Evolutionary conservation across 1,139 yeast genomes (phyloP), one percentile per base, ranked within the genome.

Genomic region (Candida freyschussii): DNA sequence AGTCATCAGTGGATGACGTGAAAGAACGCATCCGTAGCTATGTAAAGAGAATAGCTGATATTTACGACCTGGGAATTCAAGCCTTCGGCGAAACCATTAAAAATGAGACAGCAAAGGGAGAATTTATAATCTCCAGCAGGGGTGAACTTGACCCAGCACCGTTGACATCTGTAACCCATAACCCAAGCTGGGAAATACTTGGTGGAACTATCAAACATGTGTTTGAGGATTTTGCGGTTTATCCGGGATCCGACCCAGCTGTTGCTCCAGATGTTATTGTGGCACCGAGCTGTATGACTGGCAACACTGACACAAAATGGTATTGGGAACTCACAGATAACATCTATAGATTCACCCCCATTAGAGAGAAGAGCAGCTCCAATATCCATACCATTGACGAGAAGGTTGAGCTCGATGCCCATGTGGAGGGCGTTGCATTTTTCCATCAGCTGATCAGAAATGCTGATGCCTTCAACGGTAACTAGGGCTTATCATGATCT

Each of bases 261-360:
- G 52, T 76, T n/a, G 57, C 68, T 22, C 12, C 29, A 6, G 37
- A 37, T 27, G 34, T 44, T 22, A 56, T 69, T 20, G 65, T 77
- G 4, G 81, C 83, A 4, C 60, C 66, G 17, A 40, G 40, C 22
- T 52, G 75, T 22, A 71, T 75, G 73, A 66, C 77, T 5, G 82
- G 75, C 18, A 77, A 77, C 55, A 77, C 84, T 4, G 84, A 78
- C 50, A 77, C 84, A 4, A 66, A 67, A 49, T 65, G 69, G 47
- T 77, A 77, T 53, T 75, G 81, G 79, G 57, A 62, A 32, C 61
- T 78, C 48, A 67, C 78, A 9, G 62, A 57, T 32, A 67, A 75
- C 52, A 75, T 78, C 33, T 77, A 62, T 60, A 64, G 85, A 43
- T 65, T 61, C 51, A 52, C 66, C 24, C 32, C 44, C 32, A 17